A percentile compares a stretch with the other conserved stretches of the same genome.
These are phyloP conservation scores for Cercospora janseana DNA, from an alignment of 2,329 filamentous ascomycete species.

Conservation along the genomic window DNA sequence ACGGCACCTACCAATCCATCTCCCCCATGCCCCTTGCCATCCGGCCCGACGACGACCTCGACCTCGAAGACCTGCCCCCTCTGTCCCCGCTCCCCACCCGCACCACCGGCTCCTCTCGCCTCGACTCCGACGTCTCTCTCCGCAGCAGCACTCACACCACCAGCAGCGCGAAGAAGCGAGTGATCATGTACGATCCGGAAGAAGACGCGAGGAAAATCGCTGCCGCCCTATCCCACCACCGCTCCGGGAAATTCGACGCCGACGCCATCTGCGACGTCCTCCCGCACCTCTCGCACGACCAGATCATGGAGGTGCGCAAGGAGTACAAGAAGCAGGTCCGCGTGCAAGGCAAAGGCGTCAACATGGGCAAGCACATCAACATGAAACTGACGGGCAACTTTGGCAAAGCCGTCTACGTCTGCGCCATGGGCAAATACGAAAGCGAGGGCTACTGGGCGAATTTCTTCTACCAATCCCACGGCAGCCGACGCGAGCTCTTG, in stretches of 20 bases:
- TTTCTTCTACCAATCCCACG: conserved; percentile 91
- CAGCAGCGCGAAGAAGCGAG: conserved; percentile 58
- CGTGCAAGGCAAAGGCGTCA: conserved; percentile 75
- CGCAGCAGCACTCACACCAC: too few relatives aligned
- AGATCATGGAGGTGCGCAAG: conserved; percentile 78
- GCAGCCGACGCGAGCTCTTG: conserved; percentile 78
- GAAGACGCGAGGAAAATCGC: conserved; percentile 75
- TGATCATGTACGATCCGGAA: conserved; percentile 77
- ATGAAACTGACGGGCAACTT: conserved; percentile 74
- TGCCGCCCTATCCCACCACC: conserved; percentile 67
- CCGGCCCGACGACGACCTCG: conserved; percentile 57
- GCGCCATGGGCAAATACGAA: conserved; percentile 86
- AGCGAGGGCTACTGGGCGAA: conserved; percentile 97
- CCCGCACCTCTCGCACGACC: conserved; percentile 78
- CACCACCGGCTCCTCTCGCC: conserved; percentile 15
- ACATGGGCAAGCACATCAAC: conserved; percentile 82
- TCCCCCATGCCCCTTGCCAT: conserved; percentile 89
- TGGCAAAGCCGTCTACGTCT: conserved; percentile 88
- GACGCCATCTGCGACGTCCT: conserved; percentile 77
- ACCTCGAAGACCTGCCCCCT: conserved; percentile 51
- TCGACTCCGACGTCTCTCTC: conserved; percentile 25
- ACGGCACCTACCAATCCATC: conserved; percentile 88
- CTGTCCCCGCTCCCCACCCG: conserved; percentile 33
- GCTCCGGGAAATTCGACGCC: conserved; percentile 57
- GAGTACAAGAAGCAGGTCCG: conserved; percentile 93